Evolutionary conservation across 352 stramenopile genomes (phyloP).

Genomic region (Phytophthora cactorum): DNA sequence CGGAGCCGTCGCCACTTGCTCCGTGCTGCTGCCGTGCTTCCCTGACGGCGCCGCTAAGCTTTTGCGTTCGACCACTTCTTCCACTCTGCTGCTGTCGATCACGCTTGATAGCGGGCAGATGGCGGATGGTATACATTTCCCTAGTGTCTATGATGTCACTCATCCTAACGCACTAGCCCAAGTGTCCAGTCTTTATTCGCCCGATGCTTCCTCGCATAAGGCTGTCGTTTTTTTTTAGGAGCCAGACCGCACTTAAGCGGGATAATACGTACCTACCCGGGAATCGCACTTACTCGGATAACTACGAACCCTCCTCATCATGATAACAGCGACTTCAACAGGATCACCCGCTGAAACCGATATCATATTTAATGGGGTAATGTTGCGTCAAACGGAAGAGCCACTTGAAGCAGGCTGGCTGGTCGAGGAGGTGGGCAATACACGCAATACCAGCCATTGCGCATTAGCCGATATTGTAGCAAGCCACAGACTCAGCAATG

Average conservation of each 20-base stretch:
- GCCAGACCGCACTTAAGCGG: constrained; percentile 12
- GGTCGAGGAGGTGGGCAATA: not conserved
- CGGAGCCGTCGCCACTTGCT: constrained; percentile 7
- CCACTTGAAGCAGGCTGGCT: constrained; percentile 14
- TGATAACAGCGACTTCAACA: not conserved
- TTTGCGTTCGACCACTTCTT: constrained; percentile 16
- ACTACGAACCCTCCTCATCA: constrained; percentile 4
- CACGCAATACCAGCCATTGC: constrained; percentile 25
- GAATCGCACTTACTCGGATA: not conserved
- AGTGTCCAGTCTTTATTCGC: constrained; percentile 1
- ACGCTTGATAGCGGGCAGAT: constrained; percentile 22
- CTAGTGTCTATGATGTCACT: constrained; percentile 17
- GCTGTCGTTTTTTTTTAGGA: constrained; percentile 6
- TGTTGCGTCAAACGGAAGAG: constrained; percentile 20
- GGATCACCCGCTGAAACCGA: not conserved
- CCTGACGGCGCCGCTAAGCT: constrained; percentile 2
- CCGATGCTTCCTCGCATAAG: not conserved
- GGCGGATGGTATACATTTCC: constrained; percentile 20
- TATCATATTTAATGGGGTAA: not conserved
- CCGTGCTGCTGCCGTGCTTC: not conserved
- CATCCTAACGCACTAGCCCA: constrained; percentile 16
- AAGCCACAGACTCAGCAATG: constrained; percentile 14
- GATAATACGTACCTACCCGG: not conserved
- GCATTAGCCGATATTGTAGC: constrained; percentile 8
- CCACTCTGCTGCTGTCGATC: constrained; percentile 16